These are phyloP conservation scores for Clavispora santaluciae DNA, from an alignment of 805 yeast species.

Conservation along the genomic window DNA sequence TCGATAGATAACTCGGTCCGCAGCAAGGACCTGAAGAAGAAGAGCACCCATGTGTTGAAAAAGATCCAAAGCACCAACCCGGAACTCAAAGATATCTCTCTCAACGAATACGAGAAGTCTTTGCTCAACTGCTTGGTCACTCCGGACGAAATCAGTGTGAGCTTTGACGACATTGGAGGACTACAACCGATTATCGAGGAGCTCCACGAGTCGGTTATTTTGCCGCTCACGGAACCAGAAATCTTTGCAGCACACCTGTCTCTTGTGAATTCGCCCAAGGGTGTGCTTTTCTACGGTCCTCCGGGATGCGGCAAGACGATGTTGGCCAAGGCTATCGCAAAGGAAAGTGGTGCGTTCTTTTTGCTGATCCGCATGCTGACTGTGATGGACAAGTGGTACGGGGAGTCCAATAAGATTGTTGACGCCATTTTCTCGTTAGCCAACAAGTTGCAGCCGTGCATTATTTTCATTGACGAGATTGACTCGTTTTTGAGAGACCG, in stretches of 20 bases:
- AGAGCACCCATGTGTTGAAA: slow-evolving; percentile 42
- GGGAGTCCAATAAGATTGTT: slow-evolving; percentile 89
- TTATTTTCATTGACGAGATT: slow-evolving; percentile 91
- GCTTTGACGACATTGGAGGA: slow-evolving; percentile 87
- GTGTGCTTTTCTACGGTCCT: slow-evolving; percentile 89
- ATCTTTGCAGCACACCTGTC: slow-evolving; percentile 63
- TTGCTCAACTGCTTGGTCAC: slow-evolving; percentile 74
- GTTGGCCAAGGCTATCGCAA: slow-evolving; percentile 93
- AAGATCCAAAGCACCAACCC: slow-evolving; percentile 50
- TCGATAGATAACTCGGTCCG: slow-evolving; percentile 27
- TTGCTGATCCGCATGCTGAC: slow-evolving; percentile 89
- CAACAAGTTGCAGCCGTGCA: slow-evolving; percentile 86
- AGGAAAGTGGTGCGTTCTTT: slow-evolving; percentile 87
- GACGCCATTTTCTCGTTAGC: slow-evolving; percentile 92
- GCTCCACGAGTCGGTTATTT: slow-evolving; percentile 78
- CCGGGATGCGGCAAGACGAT: slow-evolving; percentile 98
- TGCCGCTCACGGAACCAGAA: slow-evolving; percentile 75
- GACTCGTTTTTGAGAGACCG: slow-evolving; percentile 91
- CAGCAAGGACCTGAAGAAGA: slow-evolving; percentile 61
- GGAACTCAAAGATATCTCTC: slow-evolving; percentile 42
- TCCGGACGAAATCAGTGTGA: slow-evolving; percentile 75
- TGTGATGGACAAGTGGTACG: slow-evolving; percentile 96
- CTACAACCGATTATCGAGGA: slow-evolving; percentile 78
- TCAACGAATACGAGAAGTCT: slow-evolving; percentile 73
- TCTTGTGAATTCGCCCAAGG: slow-evolving; percentile 86